Base-by-base conservation (phyloP, 2,329 filamentous ascomycete genomes). In the Cadophora gregata region DNA sequence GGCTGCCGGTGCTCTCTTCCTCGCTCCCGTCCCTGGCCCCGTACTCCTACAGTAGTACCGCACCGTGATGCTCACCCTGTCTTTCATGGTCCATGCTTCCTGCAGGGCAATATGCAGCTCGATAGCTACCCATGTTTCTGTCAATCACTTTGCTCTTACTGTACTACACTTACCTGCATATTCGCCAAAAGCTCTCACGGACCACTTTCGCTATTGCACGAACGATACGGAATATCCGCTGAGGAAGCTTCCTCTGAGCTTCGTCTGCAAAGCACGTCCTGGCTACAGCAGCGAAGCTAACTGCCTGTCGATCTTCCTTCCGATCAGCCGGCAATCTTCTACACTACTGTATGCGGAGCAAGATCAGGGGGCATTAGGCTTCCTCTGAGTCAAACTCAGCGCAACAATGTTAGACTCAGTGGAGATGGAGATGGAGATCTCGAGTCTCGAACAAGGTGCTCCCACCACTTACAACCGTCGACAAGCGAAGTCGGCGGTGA, bases 141-240 rank as follows among this genome's bases (percentile, higher is more conserved):
- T 66, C 63, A 62, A 67, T 68, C 60, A 65, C 67, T 64, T 59
- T 65, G 47, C 61, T 61, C 61, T 63, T 65, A 48, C 66, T 70
- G 66, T 64, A 67, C 66, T 67, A 66, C 66, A 72, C 66, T 70
- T 67, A 66, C 69, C 66, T 67, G 67, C 66, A 72, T 66, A 62
- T 63, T 59, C 66, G 62, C 62, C 58, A 55, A 61, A 53, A 59
- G 65, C 59, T 67, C 69, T 55, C 67, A 63, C 69, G 56, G 68
- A 62, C 67, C 58, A 48, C 38, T 38, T 50, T 47, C 33, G 16
- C 16, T 24, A 5, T 36, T 24, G 14, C 27, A n/a, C n/a, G n/a
- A 31, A 53, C 21, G 16, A 63, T 25, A 63, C 42, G 27, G 62
- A 36, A 59, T 55, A 31, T 38, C 63, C 58, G 48, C 62, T 67